A percentile compares a stretch with the other conserved stretches of the same genome.
Evolutionary conservation across 306 rosid species (phyloP).

Genomic region (Dalbergia cochinchinensis): DNA sequence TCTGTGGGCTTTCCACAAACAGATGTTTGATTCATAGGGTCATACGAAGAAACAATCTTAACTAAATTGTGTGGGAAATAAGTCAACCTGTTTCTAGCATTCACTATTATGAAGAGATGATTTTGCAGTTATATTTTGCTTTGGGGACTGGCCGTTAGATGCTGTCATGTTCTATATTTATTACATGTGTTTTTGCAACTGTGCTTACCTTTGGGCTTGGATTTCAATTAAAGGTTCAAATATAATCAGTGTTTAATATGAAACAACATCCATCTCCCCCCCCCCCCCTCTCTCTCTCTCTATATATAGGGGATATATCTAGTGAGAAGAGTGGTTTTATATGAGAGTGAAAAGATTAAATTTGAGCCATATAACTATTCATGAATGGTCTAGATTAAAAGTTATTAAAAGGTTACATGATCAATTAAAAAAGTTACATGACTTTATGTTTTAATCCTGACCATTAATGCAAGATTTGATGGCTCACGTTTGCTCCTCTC

Average conservation of each 20-base stretch:
- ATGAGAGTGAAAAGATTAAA: too few relatives aligned
- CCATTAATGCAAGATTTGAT: too few relatives aligned
- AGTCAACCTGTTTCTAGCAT: slow-evolving; percentile 6
- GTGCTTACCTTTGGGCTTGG: slow-evolving; percentile 20
- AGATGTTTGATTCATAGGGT: too few relatives aligned
- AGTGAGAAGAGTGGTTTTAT: too few relatives aligned
- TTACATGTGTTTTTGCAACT: background rate
- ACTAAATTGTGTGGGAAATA: background rate
- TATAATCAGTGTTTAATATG: slow-evolving; percentile 7
- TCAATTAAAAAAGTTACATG: too few relatives aligned
- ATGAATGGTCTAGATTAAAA: too few relatives aligned
- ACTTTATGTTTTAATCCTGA: too few relatives aligned
- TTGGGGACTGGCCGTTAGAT: slow-evolving; percentile 9
- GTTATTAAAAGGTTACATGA: too few relatives aligned
- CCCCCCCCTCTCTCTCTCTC: too few relatives aligned
- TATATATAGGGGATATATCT: too few relatives aligned
- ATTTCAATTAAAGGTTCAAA: slow-evolving; percentile 22
- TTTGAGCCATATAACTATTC: too few relatives aligned
- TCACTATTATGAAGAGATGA: slow-evolving; percentile 3
- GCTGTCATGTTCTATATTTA: slow-evolving; percentile 21
- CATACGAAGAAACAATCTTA: slow-evolving; percentile 9
- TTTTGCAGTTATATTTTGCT: slow-evolving; percentile 5
- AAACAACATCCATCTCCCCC: slow-evolving; percentile 7
- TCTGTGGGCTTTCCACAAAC: background rate
- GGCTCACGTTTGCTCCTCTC: too few relatives aligned